These are phyloP conservation scores for Serendipita sp. DNA, from an alignment of 768 basidiomycete species.

Conservation along the genomic window DNA sequence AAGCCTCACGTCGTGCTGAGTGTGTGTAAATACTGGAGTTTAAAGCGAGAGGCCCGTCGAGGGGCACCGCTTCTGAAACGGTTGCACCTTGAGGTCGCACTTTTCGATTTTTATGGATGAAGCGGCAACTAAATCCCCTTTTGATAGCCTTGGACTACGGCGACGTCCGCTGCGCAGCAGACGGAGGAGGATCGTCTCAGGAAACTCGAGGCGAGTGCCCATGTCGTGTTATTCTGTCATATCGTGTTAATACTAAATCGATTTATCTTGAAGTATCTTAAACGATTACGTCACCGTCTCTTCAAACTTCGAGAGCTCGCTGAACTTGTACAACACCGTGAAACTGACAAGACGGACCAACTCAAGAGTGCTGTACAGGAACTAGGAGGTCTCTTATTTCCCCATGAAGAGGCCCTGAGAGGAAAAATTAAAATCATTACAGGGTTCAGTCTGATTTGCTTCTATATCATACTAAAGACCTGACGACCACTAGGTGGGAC, in stretches of 20 bases:
- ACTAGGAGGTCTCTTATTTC: slow-evolving; percentile 46
- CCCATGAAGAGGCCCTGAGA: slow-evolving; percentile 43
- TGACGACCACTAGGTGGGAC: slow-evolving; percentile 37
- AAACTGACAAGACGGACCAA: slow-evolving; percentile 60
- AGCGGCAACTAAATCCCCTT: not conserved
- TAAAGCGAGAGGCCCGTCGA: slow-evolving; percentile 83
- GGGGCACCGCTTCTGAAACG: slow-evolving; percentile 89
- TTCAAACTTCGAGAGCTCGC: slow-evolving; percentile 50
- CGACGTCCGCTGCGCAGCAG: slow-evolving; percentile 39
- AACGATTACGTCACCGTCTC: slow-evolving; percentile 58
- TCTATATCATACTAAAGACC: not conserved
- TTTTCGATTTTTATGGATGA: too few species aligned
- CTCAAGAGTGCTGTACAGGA: slow-evolving; percentile 49
- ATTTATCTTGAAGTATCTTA: slow-evolving; percentile 32
- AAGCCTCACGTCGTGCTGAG: slow-evolving; percentile 58
- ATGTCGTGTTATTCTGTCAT: not conserved
- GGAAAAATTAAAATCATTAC: slow-evolving; percentile 53
- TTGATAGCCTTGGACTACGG: slow-evolving; percentile 75
- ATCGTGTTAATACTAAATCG: not conserved
- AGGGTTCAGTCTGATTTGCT: slow-evolving; percentile 30
- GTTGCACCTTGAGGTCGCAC: slow-evolving; percentile 60
- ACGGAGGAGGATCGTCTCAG: slow-evolving; percentile 68
- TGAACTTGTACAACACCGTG: slow-evolving; percentile 56
- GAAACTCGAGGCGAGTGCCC: slow-evolving; percentile 54
- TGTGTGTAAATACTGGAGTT: slow-evolving; percentile 88